phyloP scores from a whole-genome alignment of 73 alveolate species.

The Tetrahymena malaccensis region DNA sequence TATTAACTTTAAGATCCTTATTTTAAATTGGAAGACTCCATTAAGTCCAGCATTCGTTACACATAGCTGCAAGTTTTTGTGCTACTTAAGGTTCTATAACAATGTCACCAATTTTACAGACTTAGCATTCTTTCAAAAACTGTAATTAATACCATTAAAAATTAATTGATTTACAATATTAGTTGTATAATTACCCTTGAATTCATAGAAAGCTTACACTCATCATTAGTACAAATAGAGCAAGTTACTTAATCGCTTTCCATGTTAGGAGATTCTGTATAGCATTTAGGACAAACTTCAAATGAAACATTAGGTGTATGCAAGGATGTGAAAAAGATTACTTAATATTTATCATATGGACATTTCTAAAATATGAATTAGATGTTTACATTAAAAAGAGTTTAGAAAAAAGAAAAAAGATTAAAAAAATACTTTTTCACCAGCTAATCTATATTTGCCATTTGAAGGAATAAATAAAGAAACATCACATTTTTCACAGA shows the following conservation, averaged over 20 bases:
- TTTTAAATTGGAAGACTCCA: constrained; percentile 3
- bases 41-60: constrained; percentile 44
- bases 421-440: not conserved
- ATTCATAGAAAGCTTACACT: constrained; percentile 17
- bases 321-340: not conserved
- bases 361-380: not conserved
- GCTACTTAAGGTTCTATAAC: constrained; percentile 18
- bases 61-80: not conserved
- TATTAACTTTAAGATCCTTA: not conserved
- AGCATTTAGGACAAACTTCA: constrained; percentile 36
- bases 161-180: not conserved
- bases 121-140: constrained; percentile 1
- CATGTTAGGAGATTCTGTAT: constrained; percentile 9
- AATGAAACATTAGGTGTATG: constrained; percentile 17
- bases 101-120: constrained; percentile 12
- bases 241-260: constrained; percentile 20
- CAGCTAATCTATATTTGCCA: constrained; percentile 15
- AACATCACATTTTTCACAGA: constrained; percentile 11
- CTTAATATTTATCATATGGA: constrained; percentile 35
- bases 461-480: constrained; percentile 3
- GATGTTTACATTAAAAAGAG: not conserved
- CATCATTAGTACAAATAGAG: constrained; percentile 10
- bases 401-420: no score
- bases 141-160: not conserved
- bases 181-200: not conserved